phyloP scores from a whole-genome alignment of 2,329 filamentous ascomycete species.

The Aspergillus tamarii region DNA sequence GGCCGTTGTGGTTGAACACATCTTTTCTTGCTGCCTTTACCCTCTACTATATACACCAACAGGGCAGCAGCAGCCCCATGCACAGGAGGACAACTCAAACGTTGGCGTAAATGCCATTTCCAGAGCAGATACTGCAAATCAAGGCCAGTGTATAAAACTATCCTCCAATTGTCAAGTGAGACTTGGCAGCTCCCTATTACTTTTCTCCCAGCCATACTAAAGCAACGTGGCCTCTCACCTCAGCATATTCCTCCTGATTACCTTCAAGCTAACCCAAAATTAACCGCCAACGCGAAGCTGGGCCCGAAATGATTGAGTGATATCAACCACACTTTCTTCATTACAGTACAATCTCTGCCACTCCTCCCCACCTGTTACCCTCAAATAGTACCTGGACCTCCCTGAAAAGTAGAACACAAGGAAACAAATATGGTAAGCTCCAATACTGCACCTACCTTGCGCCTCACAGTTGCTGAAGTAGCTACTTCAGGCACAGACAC shows the following conservation, averaged over 20 bases:
- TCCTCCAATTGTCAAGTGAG: not conserved
- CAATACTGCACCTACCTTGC: not conserved
- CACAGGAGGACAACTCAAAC: not conserved
- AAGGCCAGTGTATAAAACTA: not conserved
- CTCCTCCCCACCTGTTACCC: not conserved
- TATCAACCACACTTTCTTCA: not conserved
- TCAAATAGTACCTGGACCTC: not conserved
- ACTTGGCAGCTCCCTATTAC: not conserved
- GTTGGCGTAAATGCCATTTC: not conserved
- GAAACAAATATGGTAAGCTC: not conserved
- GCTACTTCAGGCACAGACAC: slow-evolving; percentile 59
- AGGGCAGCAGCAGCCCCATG: not conserved
- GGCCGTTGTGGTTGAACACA: not conserved
- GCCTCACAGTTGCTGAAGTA: not conserved
- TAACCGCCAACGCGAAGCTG: not conserved
- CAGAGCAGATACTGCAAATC: not conserved
- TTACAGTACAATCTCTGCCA: not conserved
- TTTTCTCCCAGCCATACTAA: not conserved
- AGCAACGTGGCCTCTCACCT: slow-evolving; percentile 10
- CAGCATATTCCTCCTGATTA: not conserved
- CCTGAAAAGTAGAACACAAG: not conserved
- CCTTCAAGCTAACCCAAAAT: slow-evolving; percentile 25
- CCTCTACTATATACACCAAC: not conserved
- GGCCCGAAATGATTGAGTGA: not conserved
- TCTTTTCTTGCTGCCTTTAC: not conserved